Evolutionary conservation across 2,329 filamentous ascomycete genomes (phyloP).

Genomic region (Westerdykella ornata): DNA sequence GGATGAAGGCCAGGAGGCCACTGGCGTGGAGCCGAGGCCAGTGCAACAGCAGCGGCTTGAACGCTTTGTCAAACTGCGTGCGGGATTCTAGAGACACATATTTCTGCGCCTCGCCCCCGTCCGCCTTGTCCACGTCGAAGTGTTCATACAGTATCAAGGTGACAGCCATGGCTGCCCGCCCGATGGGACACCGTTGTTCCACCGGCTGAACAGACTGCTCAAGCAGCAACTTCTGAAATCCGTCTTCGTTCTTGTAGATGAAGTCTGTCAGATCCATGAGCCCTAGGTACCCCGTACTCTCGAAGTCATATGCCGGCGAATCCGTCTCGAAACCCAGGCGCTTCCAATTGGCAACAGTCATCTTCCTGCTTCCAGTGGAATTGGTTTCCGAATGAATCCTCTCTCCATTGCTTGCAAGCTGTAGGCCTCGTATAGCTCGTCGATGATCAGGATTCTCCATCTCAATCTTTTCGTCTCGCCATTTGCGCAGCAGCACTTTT

Average conservation of each 20-base stretch:
- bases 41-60: slow-evolving; percentile 79
- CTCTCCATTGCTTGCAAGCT: slow-evolving; percentile 73
- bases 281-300: slow-evolving; percentile 77
- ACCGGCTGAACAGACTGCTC: slow-evolving; percentile 74
- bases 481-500: slow-evolving; percentile 79
- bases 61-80: slow-evolving; percentile 76
- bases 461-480: slow-evolving; percentile 79
- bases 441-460: slow-evolving; percentile 83
- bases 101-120: slow-evolving; percentile 68
- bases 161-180: slow-evolving; percentile 76
- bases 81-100: slow-evolving; percentile 68
- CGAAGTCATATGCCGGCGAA: slow-evolving; percentile 78
- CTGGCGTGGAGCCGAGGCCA: slow-evolving; percentile 89
- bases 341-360: slow-evolving; percentile 89
- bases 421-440: slow-evolving; percentile 75
- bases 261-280: slow-evolving; percentile 98
- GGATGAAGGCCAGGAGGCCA: slow-evolving; percentile 77
- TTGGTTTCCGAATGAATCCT: slow-evolving; percentile 35
- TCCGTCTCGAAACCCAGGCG: slow-evolving; percentile 87
- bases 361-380: slow-evolving; percentile 55
- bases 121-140: slow-evolving; percentile 84
- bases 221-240: slow-evolving; percentile 82
- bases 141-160: slow-evolving; percentile 89
- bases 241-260: slow-evolving; percentile 83
- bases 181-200: slow-evolving; percentile 75